These are phyloP conservation scores for Daldinia caldariorum DNA, from an alignment of 495 filamentous ascomycete species.

Conservation along the genomic window DNA sequence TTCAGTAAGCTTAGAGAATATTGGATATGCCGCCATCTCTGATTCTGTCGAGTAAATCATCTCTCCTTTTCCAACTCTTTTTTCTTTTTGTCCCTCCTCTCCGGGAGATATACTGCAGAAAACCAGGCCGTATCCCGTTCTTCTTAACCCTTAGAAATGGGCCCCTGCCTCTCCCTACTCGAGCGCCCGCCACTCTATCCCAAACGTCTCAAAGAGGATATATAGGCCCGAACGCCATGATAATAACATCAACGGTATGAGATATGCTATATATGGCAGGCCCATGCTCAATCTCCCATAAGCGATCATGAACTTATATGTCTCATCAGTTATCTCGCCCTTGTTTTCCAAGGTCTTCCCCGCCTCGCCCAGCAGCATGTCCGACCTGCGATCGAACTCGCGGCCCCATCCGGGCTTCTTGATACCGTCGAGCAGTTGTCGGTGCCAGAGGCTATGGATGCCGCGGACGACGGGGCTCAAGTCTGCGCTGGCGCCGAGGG, in stretches of 20 bases:
- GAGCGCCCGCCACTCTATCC: no score
- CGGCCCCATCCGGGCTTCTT: neutral
- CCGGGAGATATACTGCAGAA: no score
- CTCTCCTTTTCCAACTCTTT: neutral
- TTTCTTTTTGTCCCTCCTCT: neutral
- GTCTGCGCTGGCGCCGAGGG: neutral
- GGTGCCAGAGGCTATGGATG: neutral
- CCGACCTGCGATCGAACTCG: neutral
- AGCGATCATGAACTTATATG: no score
- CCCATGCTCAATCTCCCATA: no score
- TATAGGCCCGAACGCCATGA: slow-evolving; percentile 8
- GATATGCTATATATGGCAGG: neutral
- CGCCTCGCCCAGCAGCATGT: neutral
- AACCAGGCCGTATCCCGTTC: neutral
- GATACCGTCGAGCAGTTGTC: neutral
- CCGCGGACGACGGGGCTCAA: neutral
- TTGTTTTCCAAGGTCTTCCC: neutral
- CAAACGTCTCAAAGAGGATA: no score
- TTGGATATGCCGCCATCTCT: neutral
- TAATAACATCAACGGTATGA: slow-evolving; percentile 11
- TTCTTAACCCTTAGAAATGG: slow-evolving; percentile 4
- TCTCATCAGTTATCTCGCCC: no score
- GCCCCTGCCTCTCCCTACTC: slow-evolving; percentile 9
- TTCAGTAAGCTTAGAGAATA: neutral
- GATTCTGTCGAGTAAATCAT: neutral